Base-by-base conservation (phyloP, 2,329 filamentous ascomycete genomes). In the Phaeosphaeria sp. region DNA sequence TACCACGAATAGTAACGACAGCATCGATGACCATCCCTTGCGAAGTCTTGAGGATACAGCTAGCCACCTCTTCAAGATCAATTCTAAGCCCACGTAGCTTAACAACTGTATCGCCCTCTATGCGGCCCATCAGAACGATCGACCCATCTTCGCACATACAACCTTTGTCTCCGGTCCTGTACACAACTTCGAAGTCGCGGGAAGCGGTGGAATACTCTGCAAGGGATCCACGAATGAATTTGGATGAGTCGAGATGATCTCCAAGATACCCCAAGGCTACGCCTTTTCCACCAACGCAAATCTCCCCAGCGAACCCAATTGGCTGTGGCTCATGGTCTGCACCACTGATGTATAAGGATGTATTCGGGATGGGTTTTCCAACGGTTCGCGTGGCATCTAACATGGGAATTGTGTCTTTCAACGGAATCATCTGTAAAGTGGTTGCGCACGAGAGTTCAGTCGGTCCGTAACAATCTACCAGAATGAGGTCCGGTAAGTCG, bases 41-140 rank as follows among this genome's bases (percentile, higher is more conserved):
- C 0, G 74, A 63, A 18, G 60, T 56, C 0, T 60, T 22, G 2
- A 79, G 17, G 17, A 81, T 72, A 6, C 55, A 58, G 30, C 68
- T 27, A 50, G 78, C 78, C n/a, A 85, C 75, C 6, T 85, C 84
- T 2, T 71, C 63, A 0, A 86, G 66, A 15, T 86, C 82, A 22
- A 84, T 77, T 0, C 81, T 75, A 2, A 80, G 51, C 0, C 81
- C 81, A 1, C 75, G 70, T 1, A 85, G 65, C 61, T 84, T 84
- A 59, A 84, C 67, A 44, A 82, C 77, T 0, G 75, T 79, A 51
- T 83, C 80, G 2, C 64, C 63, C 11, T 33, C 52, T 0, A 61
- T 52, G 0, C 67, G 53, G 6, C 63, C 58, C 7, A 54, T 2
- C 50, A 74, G 47, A 0, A 83, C 54, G 0, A 67, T 56, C 3